Evolutionary conservation across 2,329 filamentous ascomycete species (phyloP).

Genomic region (Sclerotinia subarctica): DNA sequence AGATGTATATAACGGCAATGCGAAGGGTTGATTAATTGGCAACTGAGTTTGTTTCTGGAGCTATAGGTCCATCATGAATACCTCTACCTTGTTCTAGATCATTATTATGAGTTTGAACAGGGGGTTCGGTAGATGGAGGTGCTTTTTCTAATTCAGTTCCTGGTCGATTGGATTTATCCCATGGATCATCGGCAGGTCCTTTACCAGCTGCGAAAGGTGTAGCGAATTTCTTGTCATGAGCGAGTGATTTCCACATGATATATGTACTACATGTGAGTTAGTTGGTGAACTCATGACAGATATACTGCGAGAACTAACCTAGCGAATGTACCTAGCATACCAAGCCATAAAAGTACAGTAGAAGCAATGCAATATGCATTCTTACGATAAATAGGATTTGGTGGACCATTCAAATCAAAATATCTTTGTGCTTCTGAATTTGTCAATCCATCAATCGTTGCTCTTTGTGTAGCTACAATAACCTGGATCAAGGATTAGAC

Average conservation of each 20-base stretch:
- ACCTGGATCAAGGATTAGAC: constrained; percentile 31
- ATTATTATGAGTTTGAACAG: not conserved
- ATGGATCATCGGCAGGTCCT: constrained; percentile 6
- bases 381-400: constrained; percentile 45
- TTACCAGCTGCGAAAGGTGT: constrained; percentile 30
- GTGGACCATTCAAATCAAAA: constrained; percentile 39
- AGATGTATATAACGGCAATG: no score
- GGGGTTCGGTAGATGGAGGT: not conserved
- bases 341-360: constrained; percentile 52
- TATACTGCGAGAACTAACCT: constrained; percentile 38
- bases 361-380: constrained; percentile 51
- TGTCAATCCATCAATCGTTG: constrained; percentile 44
- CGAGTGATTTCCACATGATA: constrained; percentile 40
- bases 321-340: constrained; percentile 47
- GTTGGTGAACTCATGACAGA: not conserved
- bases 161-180: not conserved
- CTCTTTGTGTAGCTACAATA: constrained; percentile 48
- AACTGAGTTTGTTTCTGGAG: no score
- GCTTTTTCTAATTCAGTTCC: not conserved
- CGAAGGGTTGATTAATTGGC: no score
- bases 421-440: constrained; percentile 35
- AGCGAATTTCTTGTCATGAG: constrained; percentile 39
- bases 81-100: no score
- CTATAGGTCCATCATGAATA: no score
- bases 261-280: constrained; percentile 32